Evolutionary conservation across 2,329 filamentous ascomycete species (phyloP), one percentile per base, ranked within the genome.

Genomic region (Geosmithia morbida): DNA sequence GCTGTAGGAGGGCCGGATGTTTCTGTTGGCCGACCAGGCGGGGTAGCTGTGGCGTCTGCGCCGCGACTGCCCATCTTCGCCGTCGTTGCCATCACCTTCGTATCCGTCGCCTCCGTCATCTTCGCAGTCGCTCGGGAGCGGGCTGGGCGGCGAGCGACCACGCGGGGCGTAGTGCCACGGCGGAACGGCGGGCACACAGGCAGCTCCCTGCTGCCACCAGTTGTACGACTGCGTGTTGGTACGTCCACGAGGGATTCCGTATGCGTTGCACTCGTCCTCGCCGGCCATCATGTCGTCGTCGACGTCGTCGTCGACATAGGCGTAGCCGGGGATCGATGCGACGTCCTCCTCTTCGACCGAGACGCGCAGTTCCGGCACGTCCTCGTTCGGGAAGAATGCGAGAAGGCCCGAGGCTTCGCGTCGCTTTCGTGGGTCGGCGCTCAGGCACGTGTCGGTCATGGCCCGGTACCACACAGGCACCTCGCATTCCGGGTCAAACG

Each of bases 401-500:
- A 94, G 68, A 14, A 97, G 71, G 22, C 81, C 74, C 45, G 79
- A 78, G 3, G 92, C 90, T 46, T 87, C 80, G 11, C 79, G 67
- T 46, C 92, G 78, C 48, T 78, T 68, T 48, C 84, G 79, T 7
- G 92, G 90, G 49, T 81, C 73, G 26, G 82, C 73, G 52, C 77
- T 83, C 46, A 97, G 70, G 59, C 90, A 97, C 16, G 79, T 79
- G 47, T 81, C 75, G 39, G 94, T 80, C 45, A 95, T 71, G 16
- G 76, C 71, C 50, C 79, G 77, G 62, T 86, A 97, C 73, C 89
- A 97, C 13, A 72, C 69, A 0, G 92, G 92, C 8, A 94, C 74
- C 22, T 81, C 70, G 11, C 73, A 61, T 45, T 78, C 75, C 6
- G 79, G 59, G 4, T 70, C 66, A 10, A 83, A 65, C 19, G 67